Percentiles rank a stretch among this genome's conserved stretches.
These are phyloP conservation scores for Trichosporon sp. DNA, from an alignment of 1,284 basidiomycete genomes.

Conservation along the genomic window DNA sequence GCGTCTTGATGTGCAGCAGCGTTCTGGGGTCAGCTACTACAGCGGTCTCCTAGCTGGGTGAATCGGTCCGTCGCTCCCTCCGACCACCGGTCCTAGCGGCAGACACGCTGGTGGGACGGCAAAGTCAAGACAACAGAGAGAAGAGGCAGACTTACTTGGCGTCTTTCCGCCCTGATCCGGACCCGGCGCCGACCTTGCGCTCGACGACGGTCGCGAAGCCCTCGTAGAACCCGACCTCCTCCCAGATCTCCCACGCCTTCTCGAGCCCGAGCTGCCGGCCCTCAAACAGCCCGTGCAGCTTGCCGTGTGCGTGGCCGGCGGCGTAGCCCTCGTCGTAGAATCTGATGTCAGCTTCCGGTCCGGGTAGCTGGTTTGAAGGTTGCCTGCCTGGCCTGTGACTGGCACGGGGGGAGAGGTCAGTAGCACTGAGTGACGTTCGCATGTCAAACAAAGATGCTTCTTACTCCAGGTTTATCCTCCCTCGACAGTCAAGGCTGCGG, in stretches of 20 bases:
- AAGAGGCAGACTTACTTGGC: conserved; percentile 26
- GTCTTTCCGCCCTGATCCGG: conserved; percentile 22
- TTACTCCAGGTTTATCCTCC: too few relatives aligned
- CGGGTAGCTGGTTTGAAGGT: too few relatives aligned
- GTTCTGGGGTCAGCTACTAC: conserved; percentile 34
- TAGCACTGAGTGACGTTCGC: neutral
- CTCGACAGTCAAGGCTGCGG: too few relatives aligned
- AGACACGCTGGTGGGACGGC: too few relatives aligned
- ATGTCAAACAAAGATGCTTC: too few relatives aligned
- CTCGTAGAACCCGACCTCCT: conserved; percentile 88
- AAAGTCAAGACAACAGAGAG: too few relatives aligned
- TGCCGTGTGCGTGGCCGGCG: conserved; percentile 76
- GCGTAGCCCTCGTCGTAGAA: conserved; percentile 74
- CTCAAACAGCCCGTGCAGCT: conserved; percentile 84
- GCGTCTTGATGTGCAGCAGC: conserved; percentile 60
- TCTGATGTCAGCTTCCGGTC: conserved; percentile 49
- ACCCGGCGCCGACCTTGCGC: conserved; percentile 44
- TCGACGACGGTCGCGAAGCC: conserved; percentile 74
- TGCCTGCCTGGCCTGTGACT: too few relatives aligned
- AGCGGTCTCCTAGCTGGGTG: too few relatives aligned
- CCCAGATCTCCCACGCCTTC: conserved; percentile 94
- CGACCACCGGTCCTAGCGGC: too few relatives aligned
- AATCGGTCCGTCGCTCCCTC: too few relatives aligned
- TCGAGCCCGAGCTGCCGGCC: conserved; percentile 83
- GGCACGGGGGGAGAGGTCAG: neutral